Evolutionary conservation across 441 rosid genomes (phyloP), one percentile per base, ranked within the genome.

Genomic region (Arabidopsis lyrata): DNA sequence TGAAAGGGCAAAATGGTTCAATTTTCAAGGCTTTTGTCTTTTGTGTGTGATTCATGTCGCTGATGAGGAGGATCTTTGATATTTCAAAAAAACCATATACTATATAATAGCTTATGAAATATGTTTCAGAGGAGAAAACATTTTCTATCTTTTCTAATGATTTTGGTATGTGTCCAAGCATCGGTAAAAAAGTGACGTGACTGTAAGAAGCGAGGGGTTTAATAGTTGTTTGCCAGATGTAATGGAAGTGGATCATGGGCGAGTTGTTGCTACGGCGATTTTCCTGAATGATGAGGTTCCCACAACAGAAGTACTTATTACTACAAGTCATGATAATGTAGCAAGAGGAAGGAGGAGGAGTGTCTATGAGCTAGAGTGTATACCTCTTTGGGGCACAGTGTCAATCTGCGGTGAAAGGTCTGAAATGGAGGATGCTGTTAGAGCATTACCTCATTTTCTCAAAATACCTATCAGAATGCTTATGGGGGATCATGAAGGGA

Each of bases 391-490:
- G 98, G 98, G 98, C 29, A 76, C 66, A 15, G 86, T 85, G 34
- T 89, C 90, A 48, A 64, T 86, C 56, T 78, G 92, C 13, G 98
- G 97, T 45, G 87, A 81, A 83, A 88, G 95, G 82, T 70, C 89
- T 12, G 97, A 90, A 81, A 93, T 93, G 98, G 96, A 90, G 80
- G 98, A 93, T 77, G 85, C 90, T 47, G 74, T 89, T 71, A 87
- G 82, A 50, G 80, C 83, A 34, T 75, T 83, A 69, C 97, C 98
- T 61, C 79, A 83, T 42, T 87, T 86, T 82, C 75, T 84, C 34
- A 84, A 89, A 75, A 78, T 93, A 80, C 97, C 98, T 24, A 88
- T 89, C 78, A 82, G 84, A 73, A 90, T 90, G 97, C 87, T 93
- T 65, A 82, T 88, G 60, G 86, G 85, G n/a, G 84, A 87, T 75